Evolutionary conservation across 2,329 filamentous ascomycete species (phyloP).

Genomic region (Exophiala phaeomuriformis): DNA sequence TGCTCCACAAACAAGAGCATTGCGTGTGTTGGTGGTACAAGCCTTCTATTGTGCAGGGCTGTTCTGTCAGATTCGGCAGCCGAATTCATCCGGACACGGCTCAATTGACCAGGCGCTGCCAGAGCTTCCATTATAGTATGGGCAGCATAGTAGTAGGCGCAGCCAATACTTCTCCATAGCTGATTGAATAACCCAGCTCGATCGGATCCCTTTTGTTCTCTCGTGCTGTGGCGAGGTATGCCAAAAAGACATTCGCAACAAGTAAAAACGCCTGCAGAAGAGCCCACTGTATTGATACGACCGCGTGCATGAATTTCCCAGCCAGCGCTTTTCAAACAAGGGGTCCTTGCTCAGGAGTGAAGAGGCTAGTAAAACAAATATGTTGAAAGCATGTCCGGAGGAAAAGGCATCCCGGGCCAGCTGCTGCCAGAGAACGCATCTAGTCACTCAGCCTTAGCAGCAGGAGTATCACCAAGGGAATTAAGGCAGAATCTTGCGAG

Average conservation of each 20-base stretch:
- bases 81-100: neutral
- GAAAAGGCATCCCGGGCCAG: slow-evolving; percentile 29
- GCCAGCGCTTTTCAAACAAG: neutral
- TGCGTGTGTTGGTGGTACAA: slow-evolving; percentile 16
- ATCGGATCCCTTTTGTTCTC: slow-evolving; percentile 7
- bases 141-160: slow-evolving; percentile 1
- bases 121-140: slow-evolving; percentile 7
- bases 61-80: slow-evolving; percentile 14
- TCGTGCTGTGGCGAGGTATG: slow-evolving; percentile 9
- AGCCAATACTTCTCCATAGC: neutral
- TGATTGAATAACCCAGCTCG: neutral
- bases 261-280: slow-evolving; percentile 4
- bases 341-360: slow-evolving; percentile 29
- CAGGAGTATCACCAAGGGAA: neutral
- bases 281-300: neutral
- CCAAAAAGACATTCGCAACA: slow-evolving; percentile 3
- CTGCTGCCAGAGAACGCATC: slow-evolving; percentile 19
- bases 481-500: neutral
- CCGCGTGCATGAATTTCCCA: neutral
- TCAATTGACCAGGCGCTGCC: slow-evolving; percentile 1
- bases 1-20: neutral
- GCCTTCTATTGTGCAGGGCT: slow-evolving; percentile 19
- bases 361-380: slow-evolving; percentile 39
- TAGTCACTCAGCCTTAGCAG: neutral
- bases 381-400: slow-evolving; percentile 17